Evolutionary conservation across 495 filamentous ascomycete species (phyloP).

Genomic region (Xeromyces bisporus): DNA sequence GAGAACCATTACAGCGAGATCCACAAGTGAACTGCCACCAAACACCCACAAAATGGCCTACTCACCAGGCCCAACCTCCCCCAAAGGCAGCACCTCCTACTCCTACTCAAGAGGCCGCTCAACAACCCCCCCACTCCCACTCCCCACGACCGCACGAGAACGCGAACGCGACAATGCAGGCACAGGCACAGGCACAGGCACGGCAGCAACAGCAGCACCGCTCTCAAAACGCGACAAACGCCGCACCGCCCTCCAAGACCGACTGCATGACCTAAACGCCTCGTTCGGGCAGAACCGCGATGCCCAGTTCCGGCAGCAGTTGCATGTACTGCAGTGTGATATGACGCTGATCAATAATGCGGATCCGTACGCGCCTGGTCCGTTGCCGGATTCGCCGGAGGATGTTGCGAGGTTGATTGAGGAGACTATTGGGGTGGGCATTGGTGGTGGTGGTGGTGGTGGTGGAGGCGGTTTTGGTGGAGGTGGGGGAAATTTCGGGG

Average conservation of each 20-base stretch:
- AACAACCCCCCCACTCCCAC: slow-evolving; percentile 12
- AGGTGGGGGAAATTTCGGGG: slow-evolving; percentile 37
- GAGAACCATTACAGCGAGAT: too few relatives aligned
- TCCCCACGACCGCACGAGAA: not conserved
- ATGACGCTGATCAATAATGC: slow-evolving; percentile 72
- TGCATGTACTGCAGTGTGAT: slow-evolving; percentile 76
- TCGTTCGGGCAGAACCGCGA: slow-evolving; percentile 69
- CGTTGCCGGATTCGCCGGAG: slow-evolving; percentile 52
- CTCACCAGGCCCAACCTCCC: slow-evolving; percentile 20
- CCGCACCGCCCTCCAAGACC: slow-evolving; percentile 59
- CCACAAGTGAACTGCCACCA: too few relatives aligned
- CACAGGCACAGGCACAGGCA: not conserved
- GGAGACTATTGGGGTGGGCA: slow-evolving; percentile 35
- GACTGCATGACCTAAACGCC: slow-evolving; percentile 51
- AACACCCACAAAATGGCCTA: slow-evolving; percentile 16
- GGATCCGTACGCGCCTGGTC: slow-evolving; percentile 55
- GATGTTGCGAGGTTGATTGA: slow-evolving; percentile 50
- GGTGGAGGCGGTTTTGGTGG: too few relatives aligned
- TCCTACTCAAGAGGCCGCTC: slow-evolving; percentile 18
- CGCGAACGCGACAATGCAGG: not conserved
- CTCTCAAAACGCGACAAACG: slow-evolving; percentile 81
- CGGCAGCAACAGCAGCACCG: slow-evolving; percentile 13
- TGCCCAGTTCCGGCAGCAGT: slow-evolving; percentile 69
- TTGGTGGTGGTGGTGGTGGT: too few relatives aligned
- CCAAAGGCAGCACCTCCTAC: slow-evolving; percentile 1